Base-by-base conservation (phyloP, 768 basidiomycete genomes). In the Cystobasidium ongulense region DNA sequence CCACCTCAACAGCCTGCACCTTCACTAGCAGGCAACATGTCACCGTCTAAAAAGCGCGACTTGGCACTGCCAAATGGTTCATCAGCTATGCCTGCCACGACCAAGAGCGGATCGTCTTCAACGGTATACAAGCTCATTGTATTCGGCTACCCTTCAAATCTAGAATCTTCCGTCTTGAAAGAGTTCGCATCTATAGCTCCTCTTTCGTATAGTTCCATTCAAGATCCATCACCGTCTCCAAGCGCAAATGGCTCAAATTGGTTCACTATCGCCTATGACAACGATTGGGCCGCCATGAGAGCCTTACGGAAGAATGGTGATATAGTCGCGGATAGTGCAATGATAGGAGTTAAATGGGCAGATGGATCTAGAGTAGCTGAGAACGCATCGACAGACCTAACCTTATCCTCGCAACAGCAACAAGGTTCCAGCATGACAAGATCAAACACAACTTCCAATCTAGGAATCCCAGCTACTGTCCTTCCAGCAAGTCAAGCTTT, bases 91-190 rank as follows among this genome's bases (percentile, higher is more conserved):
- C 29, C 57, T 15, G 31, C 27, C 7, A 27, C 13, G 3, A 41
- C 4, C 23, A 8, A 64, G 18, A 41, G 3, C 3, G n/a, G 27
- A 67, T 4, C 25, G n/a, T 25, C 29, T 53, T 29, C 68, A 15
- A 54, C 23, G 13, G 18, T 59, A n/a, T 71, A 71, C 68, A 71
- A 71, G 53, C 23, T 94, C 39, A 84, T 92, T 78, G 87, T 94
- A 64, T 94, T 91, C 75, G 92, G 92, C n/a, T 94, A 92, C 79
- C 91, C 92, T 4, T 83, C 86, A 36, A 89, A 92, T 80, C 87
- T 87, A 78, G 89, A 88, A 80, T 86, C 85, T 65, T 79, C 87
- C 18, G 68, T 81, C 33, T 70, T 79, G 68, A 68, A 77, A 18
- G 72, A 77, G 53, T 81, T 94, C 25, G 53, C 79, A 5, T 73